These are phyloP conservation scores for Fusarium avenaceum DNA, from an alignment of 2,329 filamentous ascomycete genomes.

Conservation along the genomic window DNA sequence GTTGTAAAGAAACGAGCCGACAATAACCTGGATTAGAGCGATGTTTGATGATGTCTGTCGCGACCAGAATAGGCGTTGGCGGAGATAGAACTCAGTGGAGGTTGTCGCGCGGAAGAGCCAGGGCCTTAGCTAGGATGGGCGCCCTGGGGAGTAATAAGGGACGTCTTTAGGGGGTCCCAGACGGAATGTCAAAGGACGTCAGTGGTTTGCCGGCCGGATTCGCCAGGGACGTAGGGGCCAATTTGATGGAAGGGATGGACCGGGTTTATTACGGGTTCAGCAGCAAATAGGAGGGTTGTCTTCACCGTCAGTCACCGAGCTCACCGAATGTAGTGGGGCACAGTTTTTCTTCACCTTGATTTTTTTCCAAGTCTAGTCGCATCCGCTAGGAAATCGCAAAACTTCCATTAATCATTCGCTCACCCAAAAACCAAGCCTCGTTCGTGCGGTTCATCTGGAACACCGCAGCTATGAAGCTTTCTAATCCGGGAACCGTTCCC, in stretches of 20 bases:
- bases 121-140: conserved; percentile 43
- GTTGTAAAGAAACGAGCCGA: conserved; percentile 20
- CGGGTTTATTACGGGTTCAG: conserved; percentile 26
- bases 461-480: conserved; percentile 76
- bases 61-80: conserved; percentile 37
- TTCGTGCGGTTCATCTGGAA: conserved; percentile 22
- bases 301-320: conserved; percentile 39
- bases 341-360: conserved; percentile 49
- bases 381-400: conserved; percentile 35
- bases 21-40: conserved; percentile 23
- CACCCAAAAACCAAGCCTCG: conserved; percentile 33
- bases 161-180: conserved; percentile 26
- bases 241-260: conserved; percentile 1
- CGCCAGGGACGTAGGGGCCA: conserved; percentile 26
- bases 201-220: conserved; percentile 25
- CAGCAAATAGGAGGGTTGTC: conserved; percentile 12
- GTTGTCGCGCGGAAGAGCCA: conserved; percentile 44
- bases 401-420: conserved; percentile 20
- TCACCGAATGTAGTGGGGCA: conserved; percentile 46
- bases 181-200: conserved; percentile 29
- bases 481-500: conserved; percentile 83
- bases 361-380: conserved; percentile 46
- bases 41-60: conserved; percentile 45
- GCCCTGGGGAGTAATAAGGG: conserved; percentile 19
- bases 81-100: conserved; percentile 48